Conservation (phyloP, 768 basidiomycete genomes). For the Dioszegia hungarica region DNA sequence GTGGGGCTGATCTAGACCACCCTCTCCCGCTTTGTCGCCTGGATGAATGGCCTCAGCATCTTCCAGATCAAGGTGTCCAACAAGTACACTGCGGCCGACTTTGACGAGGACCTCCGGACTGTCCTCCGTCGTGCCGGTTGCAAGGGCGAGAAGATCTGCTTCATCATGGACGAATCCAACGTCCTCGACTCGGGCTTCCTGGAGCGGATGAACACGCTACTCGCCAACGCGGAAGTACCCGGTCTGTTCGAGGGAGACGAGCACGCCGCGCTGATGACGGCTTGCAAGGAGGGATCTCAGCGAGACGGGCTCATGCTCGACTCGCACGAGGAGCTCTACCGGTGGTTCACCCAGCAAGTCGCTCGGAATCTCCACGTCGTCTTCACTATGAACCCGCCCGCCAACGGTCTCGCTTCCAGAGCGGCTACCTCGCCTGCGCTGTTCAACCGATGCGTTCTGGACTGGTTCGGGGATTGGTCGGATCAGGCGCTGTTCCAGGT, state of each 20-base stretch:
- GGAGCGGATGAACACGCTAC: constrained; percentile 98
- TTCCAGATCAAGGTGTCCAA: constrained; percentile 99
- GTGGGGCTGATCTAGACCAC: constrained; percentile 65
- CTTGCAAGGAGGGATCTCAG: constrained; percentile 99
- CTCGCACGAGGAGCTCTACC: constrained; percentile 93
- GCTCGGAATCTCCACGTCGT: constrained; percentile 97
- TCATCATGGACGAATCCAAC: constrained; percentile 99
- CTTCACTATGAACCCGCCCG: constrained; percentile 98
- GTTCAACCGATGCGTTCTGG: constrained; percentile 92
- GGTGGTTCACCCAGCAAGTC: constrained; percentile 98
- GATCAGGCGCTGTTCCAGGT: constrained; percentile 98
- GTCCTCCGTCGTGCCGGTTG: constrained; percentile 93
- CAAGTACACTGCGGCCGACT: constrained; percentile 97
- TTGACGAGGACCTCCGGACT: constrained; percentile 92
- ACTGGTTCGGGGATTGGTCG: constrained; percentile 99
- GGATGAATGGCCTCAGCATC: constrained; percentile 99
- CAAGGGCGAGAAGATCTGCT: constrained; percentile 98
- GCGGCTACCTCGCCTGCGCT: constrained; percentile 96
- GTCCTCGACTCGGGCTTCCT: constrained; percentile 98
- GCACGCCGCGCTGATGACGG: constrained; percentile 94
- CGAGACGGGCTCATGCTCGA: constrained; percentile 97
- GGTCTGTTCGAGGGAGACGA: constrained; percentile 99
- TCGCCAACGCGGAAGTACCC: constrained; percentile 99
- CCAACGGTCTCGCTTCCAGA: constrained; percentile 88
- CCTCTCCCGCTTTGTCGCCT: constrained; percentile 93